Base-by-base conservation (phyloP, 1,284 basidiomycete species). In the Austropuccinia psidii region DNA sequence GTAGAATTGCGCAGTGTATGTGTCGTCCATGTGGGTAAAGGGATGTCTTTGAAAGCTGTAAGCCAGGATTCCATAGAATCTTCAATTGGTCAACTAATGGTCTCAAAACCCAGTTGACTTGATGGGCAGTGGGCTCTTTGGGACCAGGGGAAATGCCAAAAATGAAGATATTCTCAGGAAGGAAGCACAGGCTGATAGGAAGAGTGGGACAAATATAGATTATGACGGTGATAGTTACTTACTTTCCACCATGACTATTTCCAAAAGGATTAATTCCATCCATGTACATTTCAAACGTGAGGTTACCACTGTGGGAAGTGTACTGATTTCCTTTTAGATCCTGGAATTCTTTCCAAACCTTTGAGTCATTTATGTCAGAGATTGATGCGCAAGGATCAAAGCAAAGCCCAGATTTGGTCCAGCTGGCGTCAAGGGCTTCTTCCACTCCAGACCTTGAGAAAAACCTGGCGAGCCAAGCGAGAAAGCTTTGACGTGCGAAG, bases 141-240 rank as follows among this genome's bases (percentile, higher is more conserved):
- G 77, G 78, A 0, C 78, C 78, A 11, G 79, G 82, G 80, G 79
- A 79, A 15, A 83, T 75, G 0, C 81, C 81, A 7, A 79, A 79
- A 8, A 83, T 76, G 67, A 77, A 83, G 11, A 83, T 76, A 55
- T 83, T 82, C 60, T 83, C 80, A 0, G 75, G 55, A 15, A 77
- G 76, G 68, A 79, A 80, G 0, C 82, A 79, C n/a, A 81, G 41
- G 4, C 75, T 37, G 0, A 76, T 76, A 4, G 82, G 83, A n/a
- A 69, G 67, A n/a, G 27, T 33, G 0, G 58, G 15, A 35, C 52
- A 69, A 1, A 58, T 58, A 9, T 58, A 24, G 31, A 60, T 21
- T 21, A 69, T 52, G 11, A 69, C 57, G 0, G 67, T 69, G 15
- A 69, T 60, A 1, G 67, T 58, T 8, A 29, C 39, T 27, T 60